These are phyloP conservation scores for Peltaster fructicola DNA, from an alignment of 2,329 filamentous ascomycete species.

Conservation along the genomic window DNA sequence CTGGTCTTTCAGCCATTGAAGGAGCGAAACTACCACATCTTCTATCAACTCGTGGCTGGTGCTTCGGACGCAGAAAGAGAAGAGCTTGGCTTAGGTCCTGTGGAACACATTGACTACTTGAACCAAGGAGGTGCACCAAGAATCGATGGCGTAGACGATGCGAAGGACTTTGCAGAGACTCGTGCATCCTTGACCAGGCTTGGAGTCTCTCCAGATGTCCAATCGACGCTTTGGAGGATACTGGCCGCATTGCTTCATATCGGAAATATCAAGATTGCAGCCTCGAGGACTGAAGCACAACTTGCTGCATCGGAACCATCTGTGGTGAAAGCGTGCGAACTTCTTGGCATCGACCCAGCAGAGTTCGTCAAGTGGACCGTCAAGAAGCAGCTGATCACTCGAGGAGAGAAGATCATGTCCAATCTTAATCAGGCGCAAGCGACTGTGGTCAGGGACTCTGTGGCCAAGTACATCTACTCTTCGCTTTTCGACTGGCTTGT, in stretches of 20 bases:
- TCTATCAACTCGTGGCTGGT: conserved; percentile 91
- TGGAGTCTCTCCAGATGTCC: conserved; percentile 57
- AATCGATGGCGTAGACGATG: conserved; percentile 91
- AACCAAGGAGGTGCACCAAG: conserved; percentile 84
- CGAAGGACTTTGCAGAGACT: conserved; percentile 79
- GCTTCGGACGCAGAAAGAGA: conserved; percentile 69
- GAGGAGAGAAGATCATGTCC: conserved; percentile 93
- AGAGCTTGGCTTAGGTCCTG: conserved; percentile 58
- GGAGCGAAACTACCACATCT: conserved; percentile 97
- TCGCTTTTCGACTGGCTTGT: conserved; percentile 98
- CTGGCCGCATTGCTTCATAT: conserved; percentile 83
- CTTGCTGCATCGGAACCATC: conserved; percentile 67
- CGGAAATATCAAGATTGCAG: conserved; percentile 90
- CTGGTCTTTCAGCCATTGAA: conserved; percentile 94
- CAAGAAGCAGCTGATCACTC: conserved; percentile 93
- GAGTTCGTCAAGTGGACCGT: conserved; percentile 97
- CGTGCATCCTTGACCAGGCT: conserved; percentile 75
- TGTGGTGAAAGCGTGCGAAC: conserved; percentile 59
- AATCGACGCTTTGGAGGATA: conserved; percentile 73
- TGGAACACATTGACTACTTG: conserved; percentile 88
- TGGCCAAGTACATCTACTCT: conserved; percentile 97
- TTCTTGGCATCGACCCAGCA: conserved; percentile 69
- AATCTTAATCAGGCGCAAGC: conserved; percentile 90
- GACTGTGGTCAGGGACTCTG: conserved; percentile 84
- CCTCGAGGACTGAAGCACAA: conserved; percentile 73